These are phyloP conservation scores for Cryptosporidium ubiquitum DNA, from an alignment of 169 alveolate species.

Conservation along the genomic window DNA sequence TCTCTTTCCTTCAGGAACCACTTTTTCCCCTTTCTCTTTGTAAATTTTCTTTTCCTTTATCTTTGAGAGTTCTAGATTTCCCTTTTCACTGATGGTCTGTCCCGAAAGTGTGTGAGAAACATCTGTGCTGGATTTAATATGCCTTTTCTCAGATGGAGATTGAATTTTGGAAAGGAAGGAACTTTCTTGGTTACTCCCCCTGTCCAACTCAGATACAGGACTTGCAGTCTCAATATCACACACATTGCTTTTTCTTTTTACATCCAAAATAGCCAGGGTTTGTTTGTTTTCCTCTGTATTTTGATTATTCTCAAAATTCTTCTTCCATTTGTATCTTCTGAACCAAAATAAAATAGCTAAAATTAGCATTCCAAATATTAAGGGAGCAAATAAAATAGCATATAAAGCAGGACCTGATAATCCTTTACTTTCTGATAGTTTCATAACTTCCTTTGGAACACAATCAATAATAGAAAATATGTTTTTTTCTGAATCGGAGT, in stretches of 20 bases:
- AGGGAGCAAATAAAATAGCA: slow-evolving; percentile 65
- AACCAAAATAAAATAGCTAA: slow-evolving; percentile 61
- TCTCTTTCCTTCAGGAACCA: neutral
- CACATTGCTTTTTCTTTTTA: slow-evolving; percentile 3
- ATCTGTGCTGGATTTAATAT: neutral
- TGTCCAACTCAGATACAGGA: slow-evolving; percentile 8
- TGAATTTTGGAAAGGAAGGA: neutral
- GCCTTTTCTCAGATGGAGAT: neutral
- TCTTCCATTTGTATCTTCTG: slow-evolving; percentile 68
- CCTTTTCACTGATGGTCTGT: neutral
- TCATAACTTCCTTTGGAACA: slow-evolving; percentile 40
- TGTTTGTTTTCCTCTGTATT: slow-evolving; percentile 1
- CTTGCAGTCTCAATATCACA: slow-evolving; percentile 70
- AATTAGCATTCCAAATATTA: slow-evolving; percentile 51
- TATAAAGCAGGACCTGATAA: slow-evolving; percentile 69
- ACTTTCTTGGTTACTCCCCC: neutral
- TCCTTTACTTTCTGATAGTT: slow-evolving; percentile 62
- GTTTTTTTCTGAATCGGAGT: neutral
- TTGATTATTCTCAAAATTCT: neutral
- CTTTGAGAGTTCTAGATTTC: neutral
- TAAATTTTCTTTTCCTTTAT: neutral
- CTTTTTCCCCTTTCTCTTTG: neutral
- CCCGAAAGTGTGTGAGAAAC: neutral
- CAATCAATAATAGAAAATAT: slow-evolving; percentile 28
- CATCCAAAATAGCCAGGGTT: slow-evolving; percentile 57